phyloP scores from a whole-genome alignment of 2,329 filamentous ascomycete genomes.

The Aspergillus clavatus region DNA sequence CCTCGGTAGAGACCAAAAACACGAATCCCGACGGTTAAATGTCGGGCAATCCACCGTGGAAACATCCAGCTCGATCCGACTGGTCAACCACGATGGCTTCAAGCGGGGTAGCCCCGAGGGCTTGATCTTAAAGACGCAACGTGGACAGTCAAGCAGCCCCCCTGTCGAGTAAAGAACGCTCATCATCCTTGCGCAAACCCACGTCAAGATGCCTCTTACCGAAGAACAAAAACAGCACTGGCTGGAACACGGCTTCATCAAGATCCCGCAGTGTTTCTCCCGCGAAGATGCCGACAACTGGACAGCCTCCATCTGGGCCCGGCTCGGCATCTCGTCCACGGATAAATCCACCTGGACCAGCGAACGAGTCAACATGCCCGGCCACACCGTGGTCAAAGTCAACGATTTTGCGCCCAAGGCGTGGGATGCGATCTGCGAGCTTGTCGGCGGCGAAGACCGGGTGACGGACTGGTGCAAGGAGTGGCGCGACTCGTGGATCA shows the following conservation, averaged over 20 bases:
- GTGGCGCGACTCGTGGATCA: conserved; percentile 66
- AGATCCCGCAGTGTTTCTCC: conserved; percentile 50
- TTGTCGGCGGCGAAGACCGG: conserved; percentile 59
- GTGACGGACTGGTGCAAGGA: conserved; percentile 45
- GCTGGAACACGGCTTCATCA: conserved; percentile 53
- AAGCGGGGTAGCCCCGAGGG: not conserved
- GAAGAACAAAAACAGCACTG: conserved; percentile 50
- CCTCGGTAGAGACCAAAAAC: too few species aligned
- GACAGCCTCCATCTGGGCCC: conserved; percentile 54
- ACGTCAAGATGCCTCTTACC: conserved; percentile 27
- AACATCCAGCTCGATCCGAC: not conserved
- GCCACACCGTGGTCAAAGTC: conserved; percentile 52
- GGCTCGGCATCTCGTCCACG: conserved; percentile 59
- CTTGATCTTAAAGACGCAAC: not conserved
- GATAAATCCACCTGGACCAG: conserved; percentile 63
- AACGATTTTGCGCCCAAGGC: conserved; percentile 58
- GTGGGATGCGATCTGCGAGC: conserved; percentile 62
- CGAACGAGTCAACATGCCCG: conserved; percentile 61
- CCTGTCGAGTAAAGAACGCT: not conserved
- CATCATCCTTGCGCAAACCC: not conserved
- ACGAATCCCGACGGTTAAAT: not conserved
- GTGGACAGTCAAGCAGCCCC: not conserved
- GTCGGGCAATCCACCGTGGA: not conserved
- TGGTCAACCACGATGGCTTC: not conserved
- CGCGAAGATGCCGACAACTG: conserved; percentile 45